phyloP scores from a whole-genome alignment of 202 grass and related monocot genomes.

The Digitaria exilis region DNA sequence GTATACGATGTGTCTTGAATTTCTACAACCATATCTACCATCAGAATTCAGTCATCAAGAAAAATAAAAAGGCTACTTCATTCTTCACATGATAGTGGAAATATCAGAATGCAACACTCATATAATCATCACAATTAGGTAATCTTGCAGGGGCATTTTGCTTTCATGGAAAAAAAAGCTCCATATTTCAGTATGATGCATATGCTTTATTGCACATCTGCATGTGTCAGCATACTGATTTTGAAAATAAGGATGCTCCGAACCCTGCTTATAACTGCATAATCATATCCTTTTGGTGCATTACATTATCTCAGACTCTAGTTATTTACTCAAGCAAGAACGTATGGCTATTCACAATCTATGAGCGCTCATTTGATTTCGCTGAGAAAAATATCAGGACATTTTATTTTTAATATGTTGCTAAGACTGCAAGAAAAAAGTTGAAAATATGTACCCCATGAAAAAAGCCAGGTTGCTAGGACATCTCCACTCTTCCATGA shows the following conservation, averaged over 20 bases:
- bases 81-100: background rate
- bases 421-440: background rate
- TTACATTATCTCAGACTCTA: background rate
- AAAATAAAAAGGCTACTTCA: too few relatives aligned
- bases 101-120: background rate
- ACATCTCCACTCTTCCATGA: background rate
- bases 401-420: background rate
- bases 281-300: too few relatives aligned
- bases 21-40: too few relatives aligned
- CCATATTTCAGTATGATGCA: background rate
- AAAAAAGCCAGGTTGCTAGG: background rate
- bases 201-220: too few relatives aligned
- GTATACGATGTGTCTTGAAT: too few relatives aligned
- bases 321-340: background rate
- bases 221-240: too few relatives aligned
- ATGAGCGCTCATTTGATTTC: background rate
- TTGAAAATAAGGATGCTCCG: too few relatives aligned
- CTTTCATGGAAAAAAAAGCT: background rate
- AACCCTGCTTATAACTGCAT: too few relatives aligned
- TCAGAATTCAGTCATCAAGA: too few relatives aligned
- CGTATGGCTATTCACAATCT: background rate
- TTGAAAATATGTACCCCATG: background rate
- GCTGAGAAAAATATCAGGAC: background rate
- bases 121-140: background rate
- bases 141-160: background rate